Percentiles rank a stretch among this genome's conserved stretches.
Conservation (phyloP, 345 rosid genomes). For the Populus simonii region DNA sequence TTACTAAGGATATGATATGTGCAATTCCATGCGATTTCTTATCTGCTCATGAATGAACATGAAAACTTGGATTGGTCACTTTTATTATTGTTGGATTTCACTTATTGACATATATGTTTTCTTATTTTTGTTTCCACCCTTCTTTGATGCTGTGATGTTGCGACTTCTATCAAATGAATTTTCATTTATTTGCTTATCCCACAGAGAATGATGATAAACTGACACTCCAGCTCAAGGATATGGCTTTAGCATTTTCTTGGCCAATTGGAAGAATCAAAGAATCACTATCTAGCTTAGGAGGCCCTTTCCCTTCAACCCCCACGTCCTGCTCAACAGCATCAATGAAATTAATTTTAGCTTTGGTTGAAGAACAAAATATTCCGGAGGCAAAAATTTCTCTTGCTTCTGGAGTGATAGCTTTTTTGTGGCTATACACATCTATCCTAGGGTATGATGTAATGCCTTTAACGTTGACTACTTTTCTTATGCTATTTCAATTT, state of each 20-base stretch:
- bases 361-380: conserved; percentile 68
- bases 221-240: conserved; percentile 56
- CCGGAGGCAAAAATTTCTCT: conserved; percentile 66
- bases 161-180: not conserved
- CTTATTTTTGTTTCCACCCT: not conserved
- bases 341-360: conserved; percentile 41
- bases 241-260: conserved; percentile 77
- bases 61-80: not conserved
- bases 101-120: not conserved
- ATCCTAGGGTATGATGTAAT: conserved; percentile 62
- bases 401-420: conserved; percentile 70
- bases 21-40: not conserved
- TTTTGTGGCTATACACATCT: conserved; percentile 84
- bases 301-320: conserved; percentile 49
- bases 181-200: conserved; percentile 12
- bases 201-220: conserved; percentile 55
- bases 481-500: not conserved
- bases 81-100: not conserved
- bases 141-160: not conserved
- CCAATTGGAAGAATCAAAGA: conserved; percentile 55
- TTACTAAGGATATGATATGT: not conserved
- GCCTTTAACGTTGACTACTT: not conserved
- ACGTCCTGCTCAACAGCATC: conserved; percentile 51
- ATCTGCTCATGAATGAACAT: not conserved
- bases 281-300: conserved; percentile 42